A percentile compares a stretch with the other conserved stretches of the same genome.
These are phyloP conservation scores for Acrocalymma vagum DNA, from an alignment of 2,329 filamentous ascomycete genomes.

Conservation along the genomic window DNA sequence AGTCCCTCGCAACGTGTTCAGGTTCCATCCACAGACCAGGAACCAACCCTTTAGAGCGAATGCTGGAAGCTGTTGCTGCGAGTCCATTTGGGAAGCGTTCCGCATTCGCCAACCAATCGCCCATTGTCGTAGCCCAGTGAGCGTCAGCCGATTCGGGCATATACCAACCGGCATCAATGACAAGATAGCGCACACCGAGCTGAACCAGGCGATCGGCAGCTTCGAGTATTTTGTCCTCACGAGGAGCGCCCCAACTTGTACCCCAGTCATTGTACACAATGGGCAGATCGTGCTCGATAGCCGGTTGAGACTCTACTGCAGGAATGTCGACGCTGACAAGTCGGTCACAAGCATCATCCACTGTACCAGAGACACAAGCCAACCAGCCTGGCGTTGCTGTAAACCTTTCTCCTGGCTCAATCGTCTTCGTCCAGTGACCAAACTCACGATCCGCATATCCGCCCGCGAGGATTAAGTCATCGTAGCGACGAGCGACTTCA, in stretches of 20 bases:
- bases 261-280: slow-evolving; percentile 8
- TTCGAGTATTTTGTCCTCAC: slow-evolving; percentile 4
- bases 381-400: slow-evolving; percentile 4
- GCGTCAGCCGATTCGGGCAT: slow-evolving; percentile 1
- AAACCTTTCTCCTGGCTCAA: slow-evolving; percentile 4
- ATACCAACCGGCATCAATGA: slow-evolving; percentile 9
- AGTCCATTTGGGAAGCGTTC: slow-evolving; percentile 3
- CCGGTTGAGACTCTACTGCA: slow-evolving; percentile 3
- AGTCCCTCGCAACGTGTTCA: slow-evolving; percentile 6
- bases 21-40: slow-evolving; percentile 9
- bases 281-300: slow-evolving; percentile 6
- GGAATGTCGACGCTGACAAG: slow-evolving; percentile 8
- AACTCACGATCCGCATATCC: slow-evolving; percentile 9
- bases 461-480: slow-evolving; percentile 6
- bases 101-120: slow-evolving; percentile 4
- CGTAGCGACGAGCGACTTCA: slow-evolving; percentile 7
- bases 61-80: neutral
- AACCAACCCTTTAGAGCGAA: slow-evolving; percentile 1
- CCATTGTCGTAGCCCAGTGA: slow-evolving; percentile 9
- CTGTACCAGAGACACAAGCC: slow-evolving; percentile 3
- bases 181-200: slow-evolving; percentile 5
- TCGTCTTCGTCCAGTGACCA: slow-evolving; percentile 7
- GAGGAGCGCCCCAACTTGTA: slow-evolving; percentile 6
- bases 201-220: slow-evolving; percentile 1
- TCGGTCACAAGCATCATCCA: slow-evolving; percentile 7